Evolutionary conservation across 257 asterid species (phyloP), one percentile per base, ranked within the genome.

Genomic region (Primulina huaijiensis): DNA sequence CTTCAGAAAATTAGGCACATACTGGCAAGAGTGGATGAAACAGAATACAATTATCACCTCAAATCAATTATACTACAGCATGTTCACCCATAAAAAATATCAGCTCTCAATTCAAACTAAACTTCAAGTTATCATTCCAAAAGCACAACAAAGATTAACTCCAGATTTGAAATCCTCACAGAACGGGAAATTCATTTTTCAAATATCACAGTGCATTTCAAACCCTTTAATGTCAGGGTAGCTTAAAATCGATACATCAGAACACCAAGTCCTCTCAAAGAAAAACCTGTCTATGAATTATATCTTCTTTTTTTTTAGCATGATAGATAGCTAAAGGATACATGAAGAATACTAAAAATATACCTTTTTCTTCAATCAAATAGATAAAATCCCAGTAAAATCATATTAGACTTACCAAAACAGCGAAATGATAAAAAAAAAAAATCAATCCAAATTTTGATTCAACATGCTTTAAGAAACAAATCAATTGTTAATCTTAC

Each of bases 401-500:
- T 40, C 17, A 10, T 40, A 11, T 11, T 0, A 10, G 2, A 11
- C 52, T 8, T 7, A 11, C 52, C 52, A 40, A 38, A 40, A 40
- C 4, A 8, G 52, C 1, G 7, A 46, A 46, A 46, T 4, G n/a
- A 35, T 8, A 7, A 12, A 46, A 11, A 11, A 7, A 12, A 46
- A 14, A 46, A 12, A 46, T 46, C 6, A 14, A 46, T 46, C 19
- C n/a, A 46, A 46, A 46, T 12, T 46, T 46, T 46, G 2, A 46
- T 14, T 46, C 55, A 46, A 25, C 10, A 40, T 25, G 38, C 21
- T 16, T 65, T 69, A n/a, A 59, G 69, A 19, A 79, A 50, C 29
- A 25, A 58, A 2, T 14, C 17, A 20, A 57, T 10, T 34, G 4
- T 9, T 20, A 0, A 0, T 50, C 19, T 30, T 21, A 52, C 17